Evolutionary conservation across 1,139 yeast genomes (phyloP).

Genomic region (Candida sojae): DNA sequence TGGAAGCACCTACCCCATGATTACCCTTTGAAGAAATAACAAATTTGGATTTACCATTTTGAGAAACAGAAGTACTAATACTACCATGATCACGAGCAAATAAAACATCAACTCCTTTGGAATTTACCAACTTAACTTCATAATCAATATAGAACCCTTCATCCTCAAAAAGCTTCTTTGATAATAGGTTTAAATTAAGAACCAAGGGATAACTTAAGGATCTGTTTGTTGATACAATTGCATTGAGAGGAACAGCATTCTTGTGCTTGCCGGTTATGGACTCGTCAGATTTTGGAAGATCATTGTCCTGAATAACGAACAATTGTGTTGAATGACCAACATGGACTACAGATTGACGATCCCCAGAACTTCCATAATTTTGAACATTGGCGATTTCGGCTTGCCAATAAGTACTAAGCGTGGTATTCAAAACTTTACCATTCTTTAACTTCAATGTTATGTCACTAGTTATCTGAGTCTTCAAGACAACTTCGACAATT

Average conservation of each 20-base stretch:
- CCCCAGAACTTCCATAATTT: constrained; percentile 28
- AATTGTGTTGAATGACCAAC: constrained; percentile 23
- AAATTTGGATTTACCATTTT: constrained; percentile 51
- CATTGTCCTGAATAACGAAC: constrained; percentile 18
- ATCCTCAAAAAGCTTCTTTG: constrained; percentile 10
- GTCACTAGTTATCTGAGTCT: constrained; percentile 29
- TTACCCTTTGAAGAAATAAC: constrained; percentile 50
- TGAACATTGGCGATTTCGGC: constrained; percentile 38
- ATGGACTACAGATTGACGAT: constrained; percentile 31
- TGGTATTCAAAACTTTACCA: constrained; percentile 32
- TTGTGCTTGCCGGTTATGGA: background rate
- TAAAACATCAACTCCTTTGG: constrained; percentile 16
- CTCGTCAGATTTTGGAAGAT: constrained; percentile 11
- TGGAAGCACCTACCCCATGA: constrained; percentile 47
- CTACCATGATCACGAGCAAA: constrained; percentile 22
- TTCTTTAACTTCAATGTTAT: constrained; percentile 34
- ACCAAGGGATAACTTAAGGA: constrained; percentile 26
- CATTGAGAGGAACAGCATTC: constrained; percentile 7
- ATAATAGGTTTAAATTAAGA: constrained; percentile 12
- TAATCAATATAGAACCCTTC: constrained; percentile 21
- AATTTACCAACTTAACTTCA: constrained; percentile 19
- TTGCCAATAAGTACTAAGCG: constrained; percentile 26
- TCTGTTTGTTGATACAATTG: constrained; percentile 19
- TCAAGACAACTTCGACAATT: constrained; percentile 33
- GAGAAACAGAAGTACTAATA: constrained; percentile 21